Evolutionary conservation across 2,329 filamentous ascomycete genomes (phyloP).

Genomic region (Meredithiella fracta): DNA sequence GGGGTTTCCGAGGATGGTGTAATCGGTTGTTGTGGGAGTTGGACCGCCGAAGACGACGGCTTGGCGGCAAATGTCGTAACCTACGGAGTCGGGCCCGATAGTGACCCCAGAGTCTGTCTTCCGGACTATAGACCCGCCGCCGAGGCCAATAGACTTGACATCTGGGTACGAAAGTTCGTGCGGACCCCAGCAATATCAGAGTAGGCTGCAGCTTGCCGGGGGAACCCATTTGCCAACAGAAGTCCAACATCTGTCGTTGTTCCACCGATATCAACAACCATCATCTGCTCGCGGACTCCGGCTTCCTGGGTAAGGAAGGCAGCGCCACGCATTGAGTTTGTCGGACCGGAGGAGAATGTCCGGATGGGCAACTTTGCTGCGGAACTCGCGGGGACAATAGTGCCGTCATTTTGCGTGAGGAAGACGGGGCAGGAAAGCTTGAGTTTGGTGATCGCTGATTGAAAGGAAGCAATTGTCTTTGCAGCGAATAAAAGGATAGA

Average conservation of each 20-base stretch:
- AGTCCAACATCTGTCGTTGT: conserved; percentile 50
- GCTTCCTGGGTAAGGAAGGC: conserved; percentile 36
- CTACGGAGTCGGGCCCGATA: conserved; percentile 46
- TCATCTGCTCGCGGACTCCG: conserved; percentile 24
- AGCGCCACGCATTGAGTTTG: conserved; percentile 46
- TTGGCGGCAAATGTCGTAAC: conserved; percentile 37
- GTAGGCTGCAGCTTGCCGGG: conserved; percentile 44
- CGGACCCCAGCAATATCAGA: conserved; percentile 45
- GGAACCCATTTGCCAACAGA: conserved; percentile 44
- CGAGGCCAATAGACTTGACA: conserved; percentile 42
- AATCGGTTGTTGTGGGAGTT: conserved; percentile 42
- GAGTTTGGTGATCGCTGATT: conserved; percentile 32
- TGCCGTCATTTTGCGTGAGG: conserved; percentile 48
- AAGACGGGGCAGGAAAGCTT: conserved; percentile 38
- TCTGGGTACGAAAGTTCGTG: conserved; percentile 44
- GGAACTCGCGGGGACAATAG: conserved; percentile 35
- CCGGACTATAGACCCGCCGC: conserved; percentile 39
- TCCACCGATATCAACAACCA: conserved; percentile 51
- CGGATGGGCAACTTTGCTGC: conserved; percentile 41
- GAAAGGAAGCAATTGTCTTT: conserved; percentile 39
- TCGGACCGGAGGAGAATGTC: conserved; percentile 46
- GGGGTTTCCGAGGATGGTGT: conserved; percentile 22
- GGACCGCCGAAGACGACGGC: conserved; percentile 40
- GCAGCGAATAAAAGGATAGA: conserved; percentile 41
- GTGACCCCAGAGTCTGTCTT: conserved; percentile 20